A percentile compares a stretch with the other conserved stretches of the same genome.
Conservation (phyloP, 2,329 filamentous ascomycete genomes). For the Fusarium sp. region DNA sequence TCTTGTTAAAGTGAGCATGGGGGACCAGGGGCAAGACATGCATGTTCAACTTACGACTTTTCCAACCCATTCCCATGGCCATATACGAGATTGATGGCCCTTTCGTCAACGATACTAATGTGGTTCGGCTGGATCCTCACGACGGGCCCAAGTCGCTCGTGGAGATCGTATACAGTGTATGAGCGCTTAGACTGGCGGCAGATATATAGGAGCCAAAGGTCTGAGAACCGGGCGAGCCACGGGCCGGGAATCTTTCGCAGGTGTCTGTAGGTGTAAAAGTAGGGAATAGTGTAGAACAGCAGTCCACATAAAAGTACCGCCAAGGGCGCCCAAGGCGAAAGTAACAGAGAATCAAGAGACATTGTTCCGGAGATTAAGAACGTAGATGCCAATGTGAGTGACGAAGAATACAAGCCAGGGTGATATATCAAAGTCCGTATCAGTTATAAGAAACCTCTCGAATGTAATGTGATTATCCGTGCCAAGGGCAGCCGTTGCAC, state of each 20-base stretch:
- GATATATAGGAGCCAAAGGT: background rate
- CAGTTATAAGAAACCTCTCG: background rate
- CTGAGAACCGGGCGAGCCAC: background rate
- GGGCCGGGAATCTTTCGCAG: background rate
- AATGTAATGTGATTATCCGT: background rate
- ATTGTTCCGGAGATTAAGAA: background rate
- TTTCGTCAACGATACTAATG: background rate
- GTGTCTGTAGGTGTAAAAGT: background rate
- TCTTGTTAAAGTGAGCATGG: background rate
- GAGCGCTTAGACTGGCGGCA: background rate
- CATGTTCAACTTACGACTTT: background rate
- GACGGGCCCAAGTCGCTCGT: background rate
- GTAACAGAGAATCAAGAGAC: background rate
- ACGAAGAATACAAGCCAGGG: accelerated
- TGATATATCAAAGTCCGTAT: accelerated
- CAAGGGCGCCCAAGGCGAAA: background rate
- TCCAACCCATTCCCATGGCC: background rate
- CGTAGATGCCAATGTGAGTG: background rate
- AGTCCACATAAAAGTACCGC: background rate
- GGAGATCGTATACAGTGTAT: background rate
- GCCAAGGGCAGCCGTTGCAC: background rate
- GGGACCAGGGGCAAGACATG: background rate
- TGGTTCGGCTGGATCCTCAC: constrained; percentile 8
- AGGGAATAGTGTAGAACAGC: background rate
- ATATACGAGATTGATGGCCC: background rate